Conservation (phyloP, 352 stramenopile genomes). For the Globisporangium orthogonon region DNA sequence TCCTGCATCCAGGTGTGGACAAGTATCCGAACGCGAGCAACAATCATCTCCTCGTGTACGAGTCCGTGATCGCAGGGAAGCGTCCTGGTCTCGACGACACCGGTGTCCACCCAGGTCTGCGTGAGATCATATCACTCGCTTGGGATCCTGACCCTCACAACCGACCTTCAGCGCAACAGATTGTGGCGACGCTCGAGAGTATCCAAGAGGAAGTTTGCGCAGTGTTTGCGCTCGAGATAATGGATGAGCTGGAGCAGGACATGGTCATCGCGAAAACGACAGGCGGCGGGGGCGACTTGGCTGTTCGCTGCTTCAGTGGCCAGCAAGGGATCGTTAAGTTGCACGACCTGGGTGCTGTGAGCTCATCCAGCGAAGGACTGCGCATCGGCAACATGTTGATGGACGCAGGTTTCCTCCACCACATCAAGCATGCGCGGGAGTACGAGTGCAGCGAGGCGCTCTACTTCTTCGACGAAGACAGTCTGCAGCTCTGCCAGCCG, state of each 20-base stretch:
- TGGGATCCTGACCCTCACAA: slow-evolving; percentile 19
- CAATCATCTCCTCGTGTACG: slow-evolving; percentile 23
- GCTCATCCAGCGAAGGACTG: slow-evolving; percentile 17
- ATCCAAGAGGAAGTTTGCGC: slow-evolving; percentile 22
- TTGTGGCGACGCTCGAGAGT: slow-evolving; percentile 22
- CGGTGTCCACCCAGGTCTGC: slow-evolving; percentile 16
- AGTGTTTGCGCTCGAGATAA: slow-evolving; percentile 18
- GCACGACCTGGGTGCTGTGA: slow-evolving; percentile 7
- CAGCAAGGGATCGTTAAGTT: slow-evolving; percentile 16
- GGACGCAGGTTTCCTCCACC: slow-evolving; percentile 26
- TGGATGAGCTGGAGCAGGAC: slow-evolving; percentile 10
- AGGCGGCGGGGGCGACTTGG: background rate
- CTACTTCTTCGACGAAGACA: slow-evolving; percentile 28
- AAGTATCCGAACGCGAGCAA: slow-evolving; percentile 18
- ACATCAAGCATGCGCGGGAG: slow-evolving; percentile 20
- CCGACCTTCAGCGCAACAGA: slow-evolving; percentile 16
- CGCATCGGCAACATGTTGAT: slow-evolving; percentile 33
- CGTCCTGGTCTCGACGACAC: slow-evolving; percentile 17
- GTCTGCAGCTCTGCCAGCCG: slow-evolving; percentile 21
- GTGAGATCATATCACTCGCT: slow-evolving; percentile 17
- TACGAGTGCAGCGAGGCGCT: slow-evolving; percentile 18
- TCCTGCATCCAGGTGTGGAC: slow-evolving; percentile 22
- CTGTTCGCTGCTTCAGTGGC: slow-evolving; percentile 19
- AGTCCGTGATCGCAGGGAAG: slow-evolving; percentile 22
- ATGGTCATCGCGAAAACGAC: slow-evolving; percentile 5